Conservation (phyloP, 1,139 yeast species). For the Trichomonascaceae sp. region DNA sequence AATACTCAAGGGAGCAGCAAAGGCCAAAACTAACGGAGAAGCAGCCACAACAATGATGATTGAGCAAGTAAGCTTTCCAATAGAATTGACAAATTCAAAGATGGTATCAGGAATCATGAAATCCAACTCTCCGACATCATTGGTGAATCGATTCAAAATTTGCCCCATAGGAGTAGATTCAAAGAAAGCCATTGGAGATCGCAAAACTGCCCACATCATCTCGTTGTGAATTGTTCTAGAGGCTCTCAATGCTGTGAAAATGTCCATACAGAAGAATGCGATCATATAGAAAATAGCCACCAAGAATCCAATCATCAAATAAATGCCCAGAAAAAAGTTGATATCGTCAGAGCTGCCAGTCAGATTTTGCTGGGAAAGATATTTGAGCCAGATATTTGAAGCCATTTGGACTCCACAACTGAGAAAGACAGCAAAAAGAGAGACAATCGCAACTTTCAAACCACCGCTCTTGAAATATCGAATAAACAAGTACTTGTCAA, state of each 20-base stretch:
- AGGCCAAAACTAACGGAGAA: slow-evolving; percentile 22
- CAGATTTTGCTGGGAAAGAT: slow-evolving; percentile 90
- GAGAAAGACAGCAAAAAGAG: slow-evolving; percentile 39
- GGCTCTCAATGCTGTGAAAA: slow-evolving; percentile 79
- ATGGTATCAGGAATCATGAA: slow-evolving; percentile 42
- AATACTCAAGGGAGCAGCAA: slow-evolving; percentile 24
- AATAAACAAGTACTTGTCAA: slow-evolving; percentile 48
- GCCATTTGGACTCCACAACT: slow-evolving; percentile 56
- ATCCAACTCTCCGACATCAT: slow-evolving; percentile 74
- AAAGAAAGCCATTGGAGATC: slow-evolving; percentile 51
- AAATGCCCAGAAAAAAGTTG: slow-evolving; percentile 61
- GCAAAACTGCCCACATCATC: slow-evolving; percentile 66
- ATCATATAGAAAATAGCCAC: slow-evolving; percentile 62
- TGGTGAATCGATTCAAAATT: slow-evolving; percentile 56
- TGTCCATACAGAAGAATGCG: slow-evolving; percentile 81
- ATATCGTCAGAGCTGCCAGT: slow-evolving; percentile 66
- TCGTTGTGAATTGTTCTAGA: slow-evolving; percentile 67
- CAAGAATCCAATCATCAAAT: slow-evolving; percentile 66
- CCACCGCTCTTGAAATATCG: slow-evolving; percentile 87
- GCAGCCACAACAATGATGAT: slow-evolving; percentile 26
- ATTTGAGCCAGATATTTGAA: slow-evolving; percentile 85
- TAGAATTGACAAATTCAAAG: slow-evolving; percentile 18
- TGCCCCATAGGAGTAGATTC: slow-evolving; percentile 55
- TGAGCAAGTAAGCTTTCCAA: slow-evolving; percentile 28
- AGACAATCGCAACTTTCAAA: slow-evolving; percentile 52